phyloP scores from a whole-genome alignment of 441 rosid species.

The Erysimum pusillum region DNA sequence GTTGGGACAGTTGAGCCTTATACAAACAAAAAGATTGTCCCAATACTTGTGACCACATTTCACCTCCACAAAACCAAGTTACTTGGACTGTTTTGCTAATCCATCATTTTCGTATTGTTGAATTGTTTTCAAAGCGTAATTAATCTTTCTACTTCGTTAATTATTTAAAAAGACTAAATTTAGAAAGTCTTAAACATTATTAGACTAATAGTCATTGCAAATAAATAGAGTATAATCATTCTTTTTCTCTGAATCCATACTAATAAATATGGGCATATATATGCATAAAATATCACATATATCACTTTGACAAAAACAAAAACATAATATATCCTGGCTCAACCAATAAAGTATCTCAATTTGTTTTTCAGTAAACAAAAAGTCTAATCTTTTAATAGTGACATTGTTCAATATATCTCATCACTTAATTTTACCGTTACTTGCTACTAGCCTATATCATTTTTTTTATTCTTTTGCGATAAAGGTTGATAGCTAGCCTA shows the following conservation, averaged over 20 bases:
- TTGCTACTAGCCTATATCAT: background rate
- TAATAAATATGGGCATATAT: too few species aligned
- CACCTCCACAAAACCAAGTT: constrained; percentile 7
- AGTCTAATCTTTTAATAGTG: background rate
- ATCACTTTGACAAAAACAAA: background rate
- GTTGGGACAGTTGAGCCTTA: constrained; percentile 41
- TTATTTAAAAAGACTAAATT: background rate
- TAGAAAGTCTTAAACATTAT: background rate
- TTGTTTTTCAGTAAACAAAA: background rate
- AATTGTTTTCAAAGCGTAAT: background rate
- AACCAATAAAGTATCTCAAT: background rate
- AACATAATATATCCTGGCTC: background rate
- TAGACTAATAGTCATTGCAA: too few species aligned
- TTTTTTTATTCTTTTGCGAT: too few species aligned
- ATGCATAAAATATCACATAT: background rate
- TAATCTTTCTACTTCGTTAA: too few species aligned
- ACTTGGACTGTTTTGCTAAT: background rate
- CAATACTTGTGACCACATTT: constrained; percentile 38
- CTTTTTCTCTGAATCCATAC: too few species aligned
- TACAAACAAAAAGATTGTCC: constrained; percentile 23
- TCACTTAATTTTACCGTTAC: background rate
- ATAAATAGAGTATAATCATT: too few species aligned
- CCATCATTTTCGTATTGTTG: background rate
- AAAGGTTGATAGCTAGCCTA: background rate
- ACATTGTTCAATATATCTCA: background rate